phyloP scores from a whole-genome alignment of 768 basidiomycete species.

The Daedaleopsis sinensis region DNA sequence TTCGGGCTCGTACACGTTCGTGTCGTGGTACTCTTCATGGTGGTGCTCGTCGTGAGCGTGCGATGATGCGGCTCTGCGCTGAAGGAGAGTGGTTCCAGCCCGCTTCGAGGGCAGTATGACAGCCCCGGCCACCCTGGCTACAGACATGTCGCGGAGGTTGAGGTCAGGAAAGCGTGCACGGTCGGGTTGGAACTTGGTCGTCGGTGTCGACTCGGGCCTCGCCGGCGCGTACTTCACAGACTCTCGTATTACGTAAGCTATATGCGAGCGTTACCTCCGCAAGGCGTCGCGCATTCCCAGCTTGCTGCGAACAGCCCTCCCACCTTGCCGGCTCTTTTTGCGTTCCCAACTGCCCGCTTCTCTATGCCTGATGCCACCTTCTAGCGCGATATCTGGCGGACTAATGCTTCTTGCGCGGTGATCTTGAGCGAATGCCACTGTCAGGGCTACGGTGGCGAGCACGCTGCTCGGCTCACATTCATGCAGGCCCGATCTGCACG shows the following conservation, averaged over 20 bases:
- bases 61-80: conserved; percentile 49
- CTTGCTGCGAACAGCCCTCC: not conserved
- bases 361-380: conserved; percentile 1
- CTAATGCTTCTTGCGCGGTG: not conserved
- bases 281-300: not conserved
- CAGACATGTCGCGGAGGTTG: conserved; percentile 39
- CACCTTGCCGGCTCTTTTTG: too few species aligned
- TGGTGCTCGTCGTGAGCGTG: conserved; percentile 39
- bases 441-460: not conserved
- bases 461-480: conserved; percentile 2
- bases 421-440: not conserved
- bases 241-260: conserved; percentile 14
- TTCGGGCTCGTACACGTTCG: conserved; percentile 58
- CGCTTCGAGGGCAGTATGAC: conserved; percentile 36
- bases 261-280: not conserved
- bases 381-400: conserved; percentile 1
- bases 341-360: too few species aligned
- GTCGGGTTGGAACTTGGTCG: conserved; percentile 5
- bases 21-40: conserved; percentile 41
- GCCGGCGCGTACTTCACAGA: conserved; percentile 4
- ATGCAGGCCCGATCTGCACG: not conserved
- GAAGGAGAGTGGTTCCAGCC: conserved; percentile 33
- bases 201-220: not conserved
- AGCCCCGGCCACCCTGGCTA: conserved; percentile 41
- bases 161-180: conserved; percentile 1